Percentiles rank a stretch among this genome's conserved stretches.
phyloP scores from a whole-genome alignment of 192 early-diverging fungal species.

The Coemansia sp. region DNA sequence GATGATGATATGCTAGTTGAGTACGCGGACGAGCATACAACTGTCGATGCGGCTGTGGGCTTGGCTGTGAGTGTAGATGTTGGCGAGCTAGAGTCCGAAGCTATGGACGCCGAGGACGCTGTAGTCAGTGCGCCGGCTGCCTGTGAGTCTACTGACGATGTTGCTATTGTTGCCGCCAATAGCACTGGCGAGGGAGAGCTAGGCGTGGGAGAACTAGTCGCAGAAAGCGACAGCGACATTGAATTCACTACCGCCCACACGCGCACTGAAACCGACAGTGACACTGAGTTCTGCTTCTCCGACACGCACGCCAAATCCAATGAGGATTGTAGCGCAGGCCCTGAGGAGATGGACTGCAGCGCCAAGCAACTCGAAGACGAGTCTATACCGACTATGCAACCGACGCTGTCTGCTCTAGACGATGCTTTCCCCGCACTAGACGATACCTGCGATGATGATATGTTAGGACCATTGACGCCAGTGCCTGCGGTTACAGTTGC shows the following conservation, averaged over 20 bases:
- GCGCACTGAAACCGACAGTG: conserved; percentile 1
- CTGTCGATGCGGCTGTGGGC: background rate
- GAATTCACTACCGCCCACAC: conserved; percentile 15
- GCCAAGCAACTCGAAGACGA: background rate
- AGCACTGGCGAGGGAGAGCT: background rate
- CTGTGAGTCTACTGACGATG: background rate
- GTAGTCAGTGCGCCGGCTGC: background rate
- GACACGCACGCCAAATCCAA: background rate
- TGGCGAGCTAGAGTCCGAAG: background rate
- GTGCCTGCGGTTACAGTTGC: background rate
- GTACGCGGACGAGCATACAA: background rate
- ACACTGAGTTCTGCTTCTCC: background rate
- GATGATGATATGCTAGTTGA: conserved; percentile 8
- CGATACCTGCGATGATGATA: background rate
- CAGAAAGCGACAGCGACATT: conserved; percentile 23
- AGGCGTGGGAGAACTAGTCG: background rate
- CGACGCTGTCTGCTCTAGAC: background rate
- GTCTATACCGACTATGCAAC: background rate
- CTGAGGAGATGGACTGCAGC: conserved; percentile 2
- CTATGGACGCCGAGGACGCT: background rate
- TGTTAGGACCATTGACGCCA: background rate
- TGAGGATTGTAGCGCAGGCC: background rate
- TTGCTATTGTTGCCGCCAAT: background rate
- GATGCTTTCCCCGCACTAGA: background rate
- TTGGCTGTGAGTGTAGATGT: too few relatives aligned